Percentiles rank a stretch among this genome's conserved stretches.
Evolutionary conservation across 176 grass and related monocot genomes (phyloP).

Genomic region (Melocanna baccifera): DNA sequence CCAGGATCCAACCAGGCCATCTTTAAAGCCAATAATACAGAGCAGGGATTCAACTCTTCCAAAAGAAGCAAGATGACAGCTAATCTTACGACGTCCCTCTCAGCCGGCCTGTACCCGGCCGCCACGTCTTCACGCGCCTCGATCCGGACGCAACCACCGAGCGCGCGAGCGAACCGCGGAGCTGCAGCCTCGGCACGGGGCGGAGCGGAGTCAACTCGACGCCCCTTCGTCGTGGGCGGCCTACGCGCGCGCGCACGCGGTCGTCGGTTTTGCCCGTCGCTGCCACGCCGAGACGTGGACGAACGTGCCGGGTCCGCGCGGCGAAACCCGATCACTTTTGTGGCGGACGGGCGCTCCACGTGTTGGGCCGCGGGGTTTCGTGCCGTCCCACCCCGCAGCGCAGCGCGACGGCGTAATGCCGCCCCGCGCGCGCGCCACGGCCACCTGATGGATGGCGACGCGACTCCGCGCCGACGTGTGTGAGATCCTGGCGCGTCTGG

Average conservation of each 20-base stretch:
- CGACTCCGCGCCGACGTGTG: too few relatives aligned
- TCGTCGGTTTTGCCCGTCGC: constrained; percentile 24
- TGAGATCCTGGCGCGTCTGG: neutral
- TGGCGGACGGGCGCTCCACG: constrained; percentile 18
- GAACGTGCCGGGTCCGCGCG: neutral
- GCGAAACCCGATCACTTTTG: neutral
- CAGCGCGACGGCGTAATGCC: neutral
- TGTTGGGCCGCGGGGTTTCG: neutral
- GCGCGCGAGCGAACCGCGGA: neutral
- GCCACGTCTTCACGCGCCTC: constrained; percentile 12
- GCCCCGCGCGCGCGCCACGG: neutral
- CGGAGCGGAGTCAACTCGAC: neutral
- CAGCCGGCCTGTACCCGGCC: neutral
- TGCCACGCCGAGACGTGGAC: constrained; percentile 11
- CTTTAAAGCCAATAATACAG: neutral
- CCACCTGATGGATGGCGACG: neutral
- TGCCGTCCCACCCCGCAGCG: neutral
- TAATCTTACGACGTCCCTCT: too few relatives aligned
- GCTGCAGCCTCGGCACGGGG: neutral
- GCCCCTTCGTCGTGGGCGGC: neutral
- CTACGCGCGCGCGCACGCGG: too few relatives aligned
- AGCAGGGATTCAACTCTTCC: neutral
- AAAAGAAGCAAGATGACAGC: neutral
- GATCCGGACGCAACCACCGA: constrained; percentile 10
- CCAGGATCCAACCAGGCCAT: neutral